phyloP scores from a whole-genome alignment of 768 basidiomycete species.

The Russula sp. region DNA sequence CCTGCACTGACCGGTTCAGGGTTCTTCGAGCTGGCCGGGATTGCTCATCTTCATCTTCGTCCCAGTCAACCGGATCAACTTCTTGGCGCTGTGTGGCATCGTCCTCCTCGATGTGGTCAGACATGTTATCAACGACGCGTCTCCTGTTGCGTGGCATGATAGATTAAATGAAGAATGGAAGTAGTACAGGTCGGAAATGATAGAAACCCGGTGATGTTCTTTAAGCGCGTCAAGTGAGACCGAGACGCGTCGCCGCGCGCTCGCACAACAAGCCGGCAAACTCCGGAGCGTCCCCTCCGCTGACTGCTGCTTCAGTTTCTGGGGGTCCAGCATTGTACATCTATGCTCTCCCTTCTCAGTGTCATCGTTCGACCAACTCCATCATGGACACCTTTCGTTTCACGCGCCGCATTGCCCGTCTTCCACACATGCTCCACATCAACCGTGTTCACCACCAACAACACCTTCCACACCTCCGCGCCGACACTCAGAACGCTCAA shows the following conservation, averaged over 20 bases:
- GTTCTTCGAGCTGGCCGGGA: constrained; percentile 30
- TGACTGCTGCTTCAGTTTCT: background rate
- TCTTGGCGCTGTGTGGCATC: constrained; percentile 30
- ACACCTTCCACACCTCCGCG: constrained; percentile 58
- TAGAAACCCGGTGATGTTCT: background rate
- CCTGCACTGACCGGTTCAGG: constrained; percentile 18
- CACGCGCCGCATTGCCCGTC: constrained; percentile 13
- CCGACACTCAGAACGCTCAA: constrained; percentile 66
- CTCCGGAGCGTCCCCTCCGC: background rate
- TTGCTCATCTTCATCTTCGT: constrained; percentile 32
- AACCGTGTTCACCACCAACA: constrained; percentile 34
- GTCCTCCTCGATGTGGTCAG: constrained; percentile 54
- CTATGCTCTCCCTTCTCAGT: constrained; percentile 14
- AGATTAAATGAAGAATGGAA: background rate
- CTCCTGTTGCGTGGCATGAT: constrained; percentile 37
- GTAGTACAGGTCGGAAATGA: background rate
- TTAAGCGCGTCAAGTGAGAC: no score
- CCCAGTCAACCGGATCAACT: constrained; percentile 36
- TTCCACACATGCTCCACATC: constrained; percentile 10
- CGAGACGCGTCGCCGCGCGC: background rate
- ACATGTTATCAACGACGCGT: constrained; percentile 41
- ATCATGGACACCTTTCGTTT: constrained; percentile 1
- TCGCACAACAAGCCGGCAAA: background rate
- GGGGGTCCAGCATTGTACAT: background rate
- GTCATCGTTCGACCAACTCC: constrained; percentile 6